Evolutionary conservation across 805 yeast species (phyloP).

Genomic region (Candida jianshihensis): DNA sequence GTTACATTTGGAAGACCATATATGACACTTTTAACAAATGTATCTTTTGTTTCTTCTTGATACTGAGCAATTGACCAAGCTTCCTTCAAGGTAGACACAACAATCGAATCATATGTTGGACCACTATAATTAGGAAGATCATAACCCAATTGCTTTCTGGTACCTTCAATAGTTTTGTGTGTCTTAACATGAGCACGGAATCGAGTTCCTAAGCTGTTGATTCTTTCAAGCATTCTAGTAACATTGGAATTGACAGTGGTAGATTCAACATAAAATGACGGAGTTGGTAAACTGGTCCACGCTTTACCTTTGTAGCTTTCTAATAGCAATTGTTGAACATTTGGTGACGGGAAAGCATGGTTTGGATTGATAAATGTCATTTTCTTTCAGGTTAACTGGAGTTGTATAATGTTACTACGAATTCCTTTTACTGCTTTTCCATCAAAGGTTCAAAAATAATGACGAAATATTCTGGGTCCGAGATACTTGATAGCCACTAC

Average conservation of each 20-base stretch:
- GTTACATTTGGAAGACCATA: conserved; percentile 55
- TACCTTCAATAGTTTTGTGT: conserved; percentile 61
- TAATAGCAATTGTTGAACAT: conserved; percentile 9
- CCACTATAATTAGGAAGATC: conserved; percentile 26
- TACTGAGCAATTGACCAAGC: conserved; percentile 43
- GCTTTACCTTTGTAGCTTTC: conserved; percentile 33
- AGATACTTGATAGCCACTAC: too few species aligned
- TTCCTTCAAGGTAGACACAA: conserved; percentile 66
- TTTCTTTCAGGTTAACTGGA: background rate
- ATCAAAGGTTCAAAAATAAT: too few species aligned
- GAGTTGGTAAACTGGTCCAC: conserved; percentile 48
- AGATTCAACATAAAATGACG: conserved; percentile 45
- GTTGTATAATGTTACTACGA: too few species aligned
- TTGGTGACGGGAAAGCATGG: conserved; percentile 12
- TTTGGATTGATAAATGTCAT: conserved; percentile 13
- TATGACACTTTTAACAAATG: conserved; percentile 37
- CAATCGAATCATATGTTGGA: conserved; percentile 38
- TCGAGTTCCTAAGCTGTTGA: conserved; percentile 28
- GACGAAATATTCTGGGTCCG: too few species aligned
- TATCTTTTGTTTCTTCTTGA: conserved; percentile 21
- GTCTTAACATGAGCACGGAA: conserved; percentile 76
- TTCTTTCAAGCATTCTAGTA: conserved; percentile 38
- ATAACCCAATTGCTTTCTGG: conserved; percentile 44
- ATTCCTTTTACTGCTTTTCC: too few species aligned
- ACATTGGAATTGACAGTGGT: conserved; percentile 33